Evolutionary conservation across 495 filamentous ascomycete genomes (phyloP).

Genomic region (Penicillium salamii): DNA sequence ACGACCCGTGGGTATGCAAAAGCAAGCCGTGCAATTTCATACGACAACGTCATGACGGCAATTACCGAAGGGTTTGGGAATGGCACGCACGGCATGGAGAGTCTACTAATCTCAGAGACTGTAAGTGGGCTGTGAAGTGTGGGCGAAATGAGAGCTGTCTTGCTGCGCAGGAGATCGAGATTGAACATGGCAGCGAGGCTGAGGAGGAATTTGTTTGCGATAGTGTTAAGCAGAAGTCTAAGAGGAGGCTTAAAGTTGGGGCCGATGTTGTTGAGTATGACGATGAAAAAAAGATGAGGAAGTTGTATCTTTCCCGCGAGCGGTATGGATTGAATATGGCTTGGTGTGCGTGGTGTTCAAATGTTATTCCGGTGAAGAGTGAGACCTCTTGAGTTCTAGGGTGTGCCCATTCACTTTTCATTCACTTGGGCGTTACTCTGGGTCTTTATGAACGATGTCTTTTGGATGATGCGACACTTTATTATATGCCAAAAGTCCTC

Average conservation of each 20-base stretch:
- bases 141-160: conserved; percentile 68
- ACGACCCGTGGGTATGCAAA: conserved; percentile 76
- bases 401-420: no score
- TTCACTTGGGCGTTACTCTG: no score
- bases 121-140: conserved; percentile 84
- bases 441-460: no score
- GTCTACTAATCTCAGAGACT: no score
- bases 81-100: conserved; percentile 89
- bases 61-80: conserved; percentile 77
- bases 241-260: conserved; percentile 72
- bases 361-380: conserved; percentile 34
- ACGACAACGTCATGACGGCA: conserved; percentile 67
- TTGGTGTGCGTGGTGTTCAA: conserved; percentile 55
- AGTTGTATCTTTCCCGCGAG: conserved; percentile 66
- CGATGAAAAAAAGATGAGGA: conserved; percentile 64
- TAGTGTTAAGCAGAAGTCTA: conserved; percentile 71
- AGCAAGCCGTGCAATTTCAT: conserved; percentile 70
- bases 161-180: conserved; percentile 67
- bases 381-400: conserved; percentile 15
- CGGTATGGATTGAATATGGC: conserved; percentile 43
- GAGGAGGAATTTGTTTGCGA: conserved; percentile 43
- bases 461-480: no score
- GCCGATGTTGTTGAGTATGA: conserved; percentile 79
- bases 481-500: no score
- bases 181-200: conserved; percentile 76